Base-by-base conservation (phyloP, 2,329 filamentous ascomycete genomes). In the Exophiala dermatitidis region DNA sequence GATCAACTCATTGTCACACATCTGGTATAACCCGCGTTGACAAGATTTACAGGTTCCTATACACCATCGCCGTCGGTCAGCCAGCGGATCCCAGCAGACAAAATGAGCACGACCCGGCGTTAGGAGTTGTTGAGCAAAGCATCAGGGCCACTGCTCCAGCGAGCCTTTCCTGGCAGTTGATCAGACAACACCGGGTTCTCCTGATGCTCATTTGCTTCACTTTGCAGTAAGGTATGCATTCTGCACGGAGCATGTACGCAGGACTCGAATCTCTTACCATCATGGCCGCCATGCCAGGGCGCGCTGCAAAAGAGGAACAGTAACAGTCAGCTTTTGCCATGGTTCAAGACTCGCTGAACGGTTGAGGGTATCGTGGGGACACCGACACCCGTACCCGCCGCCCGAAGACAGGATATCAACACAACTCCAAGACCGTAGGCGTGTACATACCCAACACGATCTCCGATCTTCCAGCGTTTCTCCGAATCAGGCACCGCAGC, bases 251-350 rank as follows among this genome's bases (percentile, higher is more conserved):
- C 6, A 41, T 28, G 28, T 5, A 41, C n/a, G 38, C 6, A 26
- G 10, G n/a, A 41, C 6, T 3, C 28, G 38, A 19, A 3, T 29
- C 31, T 36, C 38, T 36, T 57, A 67, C 64, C 61, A 52, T 66
- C 64, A 63, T 73, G 65, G 64, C 78, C 81, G 52, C 84, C 84
- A 63, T 87, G 84, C 84, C 84, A 88, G 1, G 77, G 68, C 5
- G 41, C 49, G 30, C 52, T 44, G n/a, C 12, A 31, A 31, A 19
- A 19, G 19, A 19, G 19, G 19, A 19, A 5, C 12, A 41, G n/a
- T 26, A 41, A 28, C 26, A 28, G 38, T 41, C 38, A 41, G 38
- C 19, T 19, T 19, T 19, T 19, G 19, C 19, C 19, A 19, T 19
- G 19, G 19, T 19, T 19, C 19, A 19, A 19, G 19, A 19, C 19